Evolutionary conservation across 805 yeast genomes (phyloP), one percentile per base, ranked within the genome.

Genomic region (Tetrapisispora nanseiensis): DNA sequence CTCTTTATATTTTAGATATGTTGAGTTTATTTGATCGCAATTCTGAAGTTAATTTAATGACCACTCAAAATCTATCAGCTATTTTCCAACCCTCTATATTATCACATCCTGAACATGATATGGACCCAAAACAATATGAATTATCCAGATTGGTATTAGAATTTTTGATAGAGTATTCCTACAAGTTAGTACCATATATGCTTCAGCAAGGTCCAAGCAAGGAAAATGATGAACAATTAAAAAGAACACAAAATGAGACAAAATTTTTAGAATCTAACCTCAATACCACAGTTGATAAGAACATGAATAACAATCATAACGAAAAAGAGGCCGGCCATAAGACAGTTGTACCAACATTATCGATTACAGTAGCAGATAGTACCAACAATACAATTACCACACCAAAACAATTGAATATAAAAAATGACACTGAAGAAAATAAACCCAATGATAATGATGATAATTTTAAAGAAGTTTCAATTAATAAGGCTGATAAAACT

Each of bases 1-100:
- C 92, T 11, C 80, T 86, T 48, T 90, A 92, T 65, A 74, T 92
- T 16, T 65, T 92, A 46, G 97, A 92, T 62, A 66, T 92, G 50
- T 69, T 90, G 44, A 81, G 92, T 10, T 74, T 86, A 66, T 90
- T 90, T 52, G 81, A 84, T 35, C 75, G 80, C 42, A 78, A 82
- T 51, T 72, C 90, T 11, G 75, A 72, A 35, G 75, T 74, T 46
- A 90, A 87, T 58, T 68, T 85, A 47, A 90, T 90, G 98, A 79
- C 95, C 2, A 82, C 95, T 1, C 74, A 85, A 51, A 90, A 92
- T 59, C 68, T 90, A 46, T 95, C 97, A 1, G 95, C 97, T 3
- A 83, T 90, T 42, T 92, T 92, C 66, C 97, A 90, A 64, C 97
- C 97, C 2, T 83, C 95, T 15, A 77, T 90, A 11, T 68, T 92